Base-by-base conservation (phyloP, 2,329 filamentous ascomycete species). In the Colletotrichum karsti region DNA sequence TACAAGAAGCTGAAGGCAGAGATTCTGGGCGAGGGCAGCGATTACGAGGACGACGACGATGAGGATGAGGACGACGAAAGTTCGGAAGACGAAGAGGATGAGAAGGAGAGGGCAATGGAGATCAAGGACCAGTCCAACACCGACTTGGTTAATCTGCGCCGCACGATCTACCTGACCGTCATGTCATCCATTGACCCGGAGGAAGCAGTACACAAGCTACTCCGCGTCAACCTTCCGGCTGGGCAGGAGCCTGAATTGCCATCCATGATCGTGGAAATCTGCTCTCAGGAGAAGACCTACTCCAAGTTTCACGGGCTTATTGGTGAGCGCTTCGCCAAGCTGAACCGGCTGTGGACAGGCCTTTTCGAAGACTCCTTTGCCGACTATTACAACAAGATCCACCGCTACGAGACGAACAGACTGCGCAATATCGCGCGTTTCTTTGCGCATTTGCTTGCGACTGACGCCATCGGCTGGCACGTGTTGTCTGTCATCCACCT, bases 91-190 rank as follows among this genome's bases (percentile, higher is more conserved):
- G 92, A 93, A 61, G 92, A 95, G 65, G 91, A 93, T 44, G 87
- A 92, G 70, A 91, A 96, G 77, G 90, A 93, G 70, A 92, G 92
- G 76, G 92, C 92, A 20, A 87, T 98, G 79, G 96, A 99, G 78
- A 97, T 99, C 83, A 97, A 98, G 81, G 96, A 99, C 76, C 94
- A 97, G 82, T 97, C 92, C 71, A 99, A 99, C 75, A 95, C 95
- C 0, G 95, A 99, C 78, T 87, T 99, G 13, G 94, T 98, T 77
- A 97, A 97, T 76, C 85, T 99, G 56, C 92, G 96, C 68, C 90
- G 94, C 75, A 97, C 93, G 7, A 99, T 98, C 73, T 99, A 99
- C 79, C 86, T 99, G 70, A 99, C 95, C 10, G 97, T 99, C 78
- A 97, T 97, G 93, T 97, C 93, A 41, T 96, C 93, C 74, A 93